phyloP scores from a whole-genome alignment of 345 rosid genomes.

The Microcos paniculata region DNA sequence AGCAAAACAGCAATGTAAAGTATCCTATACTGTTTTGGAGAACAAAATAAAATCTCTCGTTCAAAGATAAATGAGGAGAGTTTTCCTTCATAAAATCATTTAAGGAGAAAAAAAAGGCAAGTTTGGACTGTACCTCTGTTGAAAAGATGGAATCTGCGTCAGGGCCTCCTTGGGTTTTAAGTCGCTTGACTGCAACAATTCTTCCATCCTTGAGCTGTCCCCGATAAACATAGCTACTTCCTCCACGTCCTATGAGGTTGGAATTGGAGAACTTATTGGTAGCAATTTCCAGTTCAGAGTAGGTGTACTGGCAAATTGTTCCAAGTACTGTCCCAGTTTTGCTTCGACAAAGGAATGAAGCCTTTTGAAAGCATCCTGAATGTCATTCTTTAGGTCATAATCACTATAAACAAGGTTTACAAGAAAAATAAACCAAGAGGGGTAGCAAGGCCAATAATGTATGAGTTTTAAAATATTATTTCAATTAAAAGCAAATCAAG shows the following conservation, averaged over 20 bases:
- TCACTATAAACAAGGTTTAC: not conserved
- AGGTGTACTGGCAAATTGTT: conserved; percentile 60
- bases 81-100: not conserved
- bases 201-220: conserved; percentile 85
- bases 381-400: not conserved
- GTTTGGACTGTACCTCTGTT: conserved; percentile 55
- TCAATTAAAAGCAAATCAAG: not conserved
- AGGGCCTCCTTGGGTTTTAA: conserved; percentile 60
- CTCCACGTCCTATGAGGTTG: conserved; percentile 80
- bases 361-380: conserved; percentile 69
- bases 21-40: not conserved
- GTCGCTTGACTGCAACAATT: conserved; percentile 80
- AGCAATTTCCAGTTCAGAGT: conserved; percentile 69
- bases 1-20: conserved; percentile 21
- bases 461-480: not conserved
- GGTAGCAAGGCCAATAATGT: not conserved
- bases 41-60: not conserved
- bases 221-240: conserved; percentile 82
- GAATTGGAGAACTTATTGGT: conserved; percentile 73
- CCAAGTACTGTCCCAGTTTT: conserved; percentile 54
- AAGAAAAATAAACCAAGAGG: not conserved
- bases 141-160: conserved; percentile 62
- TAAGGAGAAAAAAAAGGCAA: not conserved
- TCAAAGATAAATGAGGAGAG: not conserved
- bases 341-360: conserved; percentile 46